Conservation (phyloP, 345 rosid genomes). For the Brassica juncea region DNA sequence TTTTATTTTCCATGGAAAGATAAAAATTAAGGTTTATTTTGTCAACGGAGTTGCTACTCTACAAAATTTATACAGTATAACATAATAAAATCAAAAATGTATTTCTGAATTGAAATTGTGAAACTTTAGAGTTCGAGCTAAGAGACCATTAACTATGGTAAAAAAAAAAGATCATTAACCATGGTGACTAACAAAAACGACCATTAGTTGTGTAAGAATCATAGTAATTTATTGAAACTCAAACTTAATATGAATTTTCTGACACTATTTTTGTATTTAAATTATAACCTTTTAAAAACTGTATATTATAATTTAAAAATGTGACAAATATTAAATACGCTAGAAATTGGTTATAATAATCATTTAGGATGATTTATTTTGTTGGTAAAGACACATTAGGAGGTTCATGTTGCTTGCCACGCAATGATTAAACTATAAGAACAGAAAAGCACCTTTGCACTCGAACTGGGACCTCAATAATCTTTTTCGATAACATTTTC, state of each 20-base stretch:
- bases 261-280: neutral
- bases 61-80: neutral
- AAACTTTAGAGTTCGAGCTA: neutral
- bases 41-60: neutral
- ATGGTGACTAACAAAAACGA: neutral
- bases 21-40: neutral
- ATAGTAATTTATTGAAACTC: neutral
- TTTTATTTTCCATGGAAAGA: neutral
- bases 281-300: neutral
- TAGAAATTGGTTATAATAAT: neutral
- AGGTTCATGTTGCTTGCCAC: conserved; percentile 38
- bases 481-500: neutral
- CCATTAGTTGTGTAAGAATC: neutral
- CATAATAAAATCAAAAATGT: neutral
- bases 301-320: neutral
- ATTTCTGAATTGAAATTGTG: neutral
- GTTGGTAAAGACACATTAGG: conserved; percentile 32
- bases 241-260: neutral
- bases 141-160: neutral
- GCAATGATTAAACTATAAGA: conserved; percentile 33
- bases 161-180: neutral
- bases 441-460: conserved; percentile 21
- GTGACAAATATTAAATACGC: neutral
- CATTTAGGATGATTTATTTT: conserved; percentile 10
- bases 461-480: conserved; percentile 13